Conservation (phyloP, 768 basidiomycete species). For the Suillus subaureus region DNA sequence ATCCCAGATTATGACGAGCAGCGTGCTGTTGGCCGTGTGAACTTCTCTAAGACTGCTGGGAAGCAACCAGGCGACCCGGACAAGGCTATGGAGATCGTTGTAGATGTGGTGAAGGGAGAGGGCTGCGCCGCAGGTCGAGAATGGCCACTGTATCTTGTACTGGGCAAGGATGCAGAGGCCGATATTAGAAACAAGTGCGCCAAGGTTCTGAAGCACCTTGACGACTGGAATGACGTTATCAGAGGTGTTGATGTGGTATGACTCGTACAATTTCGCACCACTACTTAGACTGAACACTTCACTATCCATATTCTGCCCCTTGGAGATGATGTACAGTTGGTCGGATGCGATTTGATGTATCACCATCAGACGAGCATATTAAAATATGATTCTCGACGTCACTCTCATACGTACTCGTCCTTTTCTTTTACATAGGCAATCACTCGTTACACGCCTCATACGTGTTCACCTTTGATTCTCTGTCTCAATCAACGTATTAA, state of each 20-base stretch:
- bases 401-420: no score
- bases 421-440: no score
- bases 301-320: background rate
- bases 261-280: background rate
- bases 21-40: constrained; percentile 12
- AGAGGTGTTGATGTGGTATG: constrained; percentile 2
- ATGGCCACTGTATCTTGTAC: constrained; percentile 25
- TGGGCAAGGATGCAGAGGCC: constrained; percentile 31
- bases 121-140: constrained; percentile 31
- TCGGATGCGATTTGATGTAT: background rate
- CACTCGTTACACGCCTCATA: no score
- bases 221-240: constrained; percentile 31
- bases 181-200: constrained; percentile 30
- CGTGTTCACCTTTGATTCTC: no score
- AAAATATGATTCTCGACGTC: no score
- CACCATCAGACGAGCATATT: background rate
- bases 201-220: constrained; percentile 18
- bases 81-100: constrained; percentile 33
- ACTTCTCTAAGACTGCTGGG: constrained; percentile 9
- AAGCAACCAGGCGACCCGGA: constrained; percentile 31
- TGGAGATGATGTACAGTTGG: background rate
- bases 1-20: constrained; percentile 39
- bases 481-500: no score
- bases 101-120: constrained; percentile 38
- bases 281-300: background rate